phyloP scores from a whole-genome alignment of 176 grass and related monocot genomes.

The Ensete glaucum region DNA sequence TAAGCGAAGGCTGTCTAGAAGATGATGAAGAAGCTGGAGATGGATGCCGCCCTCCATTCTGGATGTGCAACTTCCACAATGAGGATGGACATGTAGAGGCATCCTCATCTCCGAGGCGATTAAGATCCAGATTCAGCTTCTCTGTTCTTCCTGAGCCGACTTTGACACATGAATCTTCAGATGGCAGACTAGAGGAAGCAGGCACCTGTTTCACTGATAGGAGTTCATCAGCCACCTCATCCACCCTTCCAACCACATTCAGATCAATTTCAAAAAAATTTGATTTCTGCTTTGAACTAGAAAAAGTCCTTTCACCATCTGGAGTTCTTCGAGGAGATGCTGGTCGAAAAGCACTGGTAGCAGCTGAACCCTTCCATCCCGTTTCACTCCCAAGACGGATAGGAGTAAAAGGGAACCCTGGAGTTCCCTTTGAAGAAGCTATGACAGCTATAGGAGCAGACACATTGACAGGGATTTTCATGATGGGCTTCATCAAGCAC shows the following conservation, averaged over 20 bases:
- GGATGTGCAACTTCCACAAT: not conserved
- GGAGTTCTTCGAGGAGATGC: slow-evolving; percentile 14
- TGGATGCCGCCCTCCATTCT: slow-evolving; percentile 5
- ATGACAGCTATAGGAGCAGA: slow-evolving; percentile 56
- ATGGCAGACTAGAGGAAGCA: slow-evolving; percentile 6
- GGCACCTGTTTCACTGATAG: not conserved
- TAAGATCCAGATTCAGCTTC: slow-evolving; percentile 13
- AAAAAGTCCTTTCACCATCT: not conserved
- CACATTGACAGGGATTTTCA: slow-evolving; percentile 32
- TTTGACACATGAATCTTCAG: slow-evolving; percentile 7
- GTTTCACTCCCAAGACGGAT: slow-evolving; percentile 30
- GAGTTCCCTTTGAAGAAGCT: slow-evolving; percentile 48
- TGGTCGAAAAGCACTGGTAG: slow-evolving; percentile 22
- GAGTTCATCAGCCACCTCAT: not conserved
- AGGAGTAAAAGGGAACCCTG: slow-evolving; percentile 36
- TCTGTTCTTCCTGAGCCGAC: slow-evolving; percentile 7
- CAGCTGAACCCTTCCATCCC: slow-evolving; percentile 20
- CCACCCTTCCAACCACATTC: slow-evolving; percentile 7
- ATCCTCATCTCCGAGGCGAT: slow-evolving; percentile 18
- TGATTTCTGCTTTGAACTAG: slow-evolving; percentile 9
- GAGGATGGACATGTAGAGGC: not conserved
- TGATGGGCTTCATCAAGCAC: slow-evolving; percentile 21
- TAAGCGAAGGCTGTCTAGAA: slow-evolving; percentile 3
- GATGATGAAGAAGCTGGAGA: slow-evolving; percentile 19
- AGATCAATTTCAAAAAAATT: slow-evolving; percentile 5